Base-by-base conservation (phyloP, 768 basidiomycete species). In the Filobasidium floriforme region DNA sequence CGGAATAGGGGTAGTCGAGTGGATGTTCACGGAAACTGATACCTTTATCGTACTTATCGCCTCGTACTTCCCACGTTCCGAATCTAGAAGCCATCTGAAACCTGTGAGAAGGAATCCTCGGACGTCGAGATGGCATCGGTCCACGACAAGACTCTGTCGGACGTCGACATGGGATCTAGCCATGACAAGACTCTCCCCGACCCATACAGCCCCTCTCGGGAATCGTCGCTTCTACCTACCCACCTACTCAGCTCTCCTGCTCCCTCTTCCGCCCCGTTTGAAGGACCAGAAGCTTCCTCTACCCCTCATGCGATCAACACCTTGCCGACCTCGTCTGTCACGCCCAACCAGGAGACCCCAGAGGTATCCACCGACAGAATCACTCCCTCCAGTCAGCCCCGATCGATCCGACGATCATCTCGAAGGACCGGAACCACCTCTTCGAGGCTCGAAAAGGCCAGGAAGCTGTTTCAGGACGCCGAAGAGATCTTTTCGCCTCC, bases 381-480 rank as follows among this genome's bases (percentile, higher is more conserved):
- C 18, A 57, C 54, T 3, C 54, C 54, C 14, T 22, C 22, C 26
- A 57, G 54, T 26, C 54, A 57, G 54, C 26, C 54, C 5, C 54
- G 54, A 2, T 57, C 54, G 54, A 22, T 57, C 15, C 6, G 54
- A 19, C 15, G 29, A 57, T 57, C 54, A 15, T 57, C 54, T 15
- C 19, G 54, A 57, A 24, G 54, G 29, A 57, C 54, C 15, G 54
- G 18, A 26, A 57, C 54, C 54, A 57, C 18, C 29, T 57, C 54
- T 3, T 19, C 18, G 4, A 6, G 29, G 19, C 54, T 57, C 22
- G 54, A 57, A 15, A 57, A 57, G 24, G 54, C 54, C 6, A 22
- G 29, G 26, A 24, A 32, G 15, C 54, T 57, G 18, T 57, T 57
- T 24, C 54, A 57, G 26, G 54, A 57, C 15, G 54, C 54, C 18